A percentile compares a stretch with the other conserved stretches of the same genome.
Conservation (phyloP, 208 protist species). For the Wallacemonas sp. region DNA sequence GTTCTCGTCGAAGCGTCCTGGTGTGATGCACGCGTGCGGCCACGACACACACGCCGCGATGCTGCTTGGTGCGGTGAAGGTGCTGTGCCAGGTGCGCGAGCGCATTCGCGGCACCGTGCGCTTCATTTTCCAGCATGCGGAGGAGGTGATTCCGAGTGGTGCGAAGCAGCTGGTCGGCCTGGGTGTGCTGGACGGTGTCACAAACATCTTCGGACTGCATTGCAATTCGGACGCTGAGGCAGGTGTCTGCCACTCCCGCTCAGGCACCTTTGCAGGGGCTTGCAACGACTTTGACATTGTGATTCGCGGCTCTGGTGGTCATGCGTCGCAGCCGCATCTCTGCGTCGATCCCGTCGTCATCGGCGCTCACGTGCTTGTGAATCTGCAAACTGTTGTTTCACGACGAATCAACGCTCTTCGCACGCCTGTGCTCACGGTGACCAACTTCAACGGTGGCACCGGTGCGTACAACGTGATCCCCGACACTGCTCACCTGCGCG, state of each 20-base stretch:
- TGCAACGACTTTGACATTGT: constrained; percentile 27
- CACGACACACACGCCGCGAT: constrained; percentile 63
- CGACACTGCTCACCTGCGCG: constrained; percentile 16
- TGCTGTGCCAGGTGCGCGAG: no score
- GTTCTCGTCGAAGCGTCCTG: constrained; percentile 41
- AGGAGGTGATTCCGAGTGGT: constrained; percentile 33
- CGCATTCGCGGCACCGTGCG: constrained; percentile 31
- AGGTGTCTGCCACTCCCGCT: background rate
- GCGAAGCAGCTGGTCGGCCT: constrained; percentile 32
- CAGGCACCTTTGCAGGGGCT: background rate
- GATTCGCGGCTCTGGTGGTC: constrained; percentile 24
- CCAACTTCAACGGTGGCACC: constrained; percentile 17
- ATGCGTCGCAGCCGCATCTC: constrained; percentile 30
- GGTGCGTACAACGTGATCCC: constrained; percentile 36
- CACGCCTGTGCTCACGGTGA: constrained; percentile 28
- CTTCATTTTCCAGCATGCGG: constrained; percentile 41
- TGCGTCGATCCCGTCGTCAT: constrained; percentile 28
- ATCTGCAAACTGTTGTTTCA: constrained; percentile 32
- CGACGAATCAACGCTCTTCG: constrained; percentile 16
- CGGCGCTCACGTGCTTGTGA: constrained; percentile 17
- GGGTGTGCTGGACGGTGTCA: constrained; percentile 31
- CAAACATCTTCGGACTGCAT: constrained; percentile 32
- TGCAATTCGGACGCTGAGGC: background rate
- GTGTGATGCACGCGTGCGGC: constrained; percentile 64
- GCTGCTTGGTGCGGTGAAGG: no score